phyloP scores from a whole-genome alignment of 306 rosid species.

The Calophaca sinica region DNA sequence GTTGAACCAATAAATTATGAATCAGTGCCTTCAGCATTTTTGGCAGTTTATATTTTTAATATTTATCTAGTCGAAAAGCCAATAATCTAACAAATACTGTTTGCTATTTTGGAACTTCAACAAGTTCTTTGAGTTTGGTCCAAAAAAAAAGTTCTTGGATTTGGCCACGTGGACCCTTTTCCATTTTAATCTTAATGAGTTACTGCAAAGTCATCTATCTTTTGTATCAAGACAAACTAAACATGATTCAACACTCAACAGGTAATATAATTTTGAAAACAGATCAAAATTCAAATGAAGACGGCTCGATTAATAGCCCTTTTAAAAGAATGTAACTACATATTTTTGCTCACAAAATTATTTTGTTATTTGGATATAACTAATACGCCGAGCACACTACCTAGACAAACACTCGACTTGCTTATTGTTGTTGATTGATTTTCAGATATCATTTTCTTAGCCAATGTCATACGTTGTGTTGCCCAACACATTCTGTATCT shows the following conservation, averaged over 20 bases:
- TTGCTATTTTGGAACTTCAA: too few species aligned
- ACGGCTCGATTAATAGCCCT: neutral
- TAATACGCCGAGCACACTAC: neutral
- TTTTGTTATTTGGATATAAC: neutral
- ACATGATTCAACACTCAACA: too few species aligned
- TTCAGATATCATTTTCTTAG: neutral
- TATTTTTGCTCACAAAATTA: constrained; percentile 2
- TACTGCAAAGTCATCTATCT: neutral
- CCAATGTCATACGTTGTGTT: constrained; percentile 36
- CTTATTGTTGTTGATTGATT: neutral
- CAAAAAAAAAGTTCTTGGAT: too few species aligned
- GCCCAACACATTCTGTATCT: constrained; percentile 45
- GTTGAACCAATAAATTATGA: too few species aligned
- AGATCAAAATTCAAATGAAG: neutral
- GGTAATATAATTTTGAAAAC: neutral
- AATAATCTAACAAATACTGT: too few species aligned
- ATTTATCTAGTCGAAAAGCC: too few species aligned
- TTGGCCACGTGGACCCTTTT: too few species aligned
- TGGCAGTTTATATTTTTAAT: too few species aligned
- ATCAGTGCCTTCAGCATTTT: too few species aligned
- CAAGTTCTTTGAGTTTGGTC: too few species aligned
- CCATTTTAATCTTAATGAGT: neutral
- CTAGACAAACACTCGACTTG: neutral
- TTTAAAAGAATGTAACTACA: neutral
- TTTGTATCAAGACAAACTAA: neutral